Conservation (phyloP, 78 protist genomes). For the Thecamonas trahens region DNA sequence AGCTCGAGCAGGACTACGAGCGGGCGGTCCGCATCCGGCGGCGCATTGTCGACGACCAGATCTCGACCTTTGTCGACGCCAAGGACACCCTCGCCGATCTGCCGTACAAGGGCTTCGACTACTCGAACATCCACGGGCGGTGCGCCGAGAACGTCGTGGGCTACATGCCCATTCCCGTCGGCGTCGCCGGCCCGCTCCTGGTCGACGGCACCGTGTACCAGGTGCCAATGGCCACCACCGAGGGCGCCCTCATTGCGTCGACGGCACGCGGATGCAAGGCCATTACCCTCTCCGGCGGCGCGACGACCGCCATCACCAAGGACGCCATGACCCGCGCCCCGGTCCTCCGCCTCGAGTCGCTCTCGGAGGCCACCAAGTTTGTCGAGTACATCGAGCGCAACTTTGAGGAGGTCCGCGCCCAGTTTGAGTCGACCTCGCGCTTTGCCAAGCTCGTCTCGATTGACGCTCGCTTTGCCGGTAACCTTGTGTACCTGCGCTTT, state of each 20-base stretch:
- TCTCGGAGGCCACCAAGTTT: conserved; percentile 38
- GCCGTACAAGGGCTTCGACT: conserved; percentile 63
- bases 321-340: conserved; percentile 90
- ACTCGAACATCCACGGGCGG: conserved; percentile 49
- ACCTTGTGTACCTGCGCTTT: conserved; percentile 64
- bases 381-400: conserved; percentile 53
- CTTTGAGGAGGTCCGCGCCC: conserved; percentile 19
- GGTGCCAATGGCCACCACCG: conserved; percentile 90
- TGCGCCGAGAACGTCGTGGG: conserved; percentile 74
- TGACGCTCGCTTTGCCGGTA: conserved; percentile 55
- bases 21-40: conserved; percentile 58
- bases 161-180: conserved; percentile 81
- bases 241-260: conserved; percentile 81
- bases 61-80: no score
- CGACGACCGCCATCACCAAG: conserved; percentile 14
- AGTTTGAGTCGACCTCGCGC: conserved; percentile 60
- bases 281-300: conserved; percentile 54
- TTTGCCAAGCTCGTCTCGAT: conserved; percentile 46
- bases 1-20: conserved; percentile 37
- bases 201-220: conserved; percentile 46
- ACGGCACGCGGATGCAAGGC: conserved; percentile 78
- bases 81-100: conserved; percentile 25
- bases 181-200: conserved; percentile 78
- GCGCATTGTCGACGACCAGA: conserved; percentile 12
- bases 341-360: conserved; percentile 36